Percentiles rank a stretch among this genome's conserved stretches.
phyloP scores from a whole-genome alignment of 768 basidiomycete species.

The Psilocybe azurescens region DNA sequence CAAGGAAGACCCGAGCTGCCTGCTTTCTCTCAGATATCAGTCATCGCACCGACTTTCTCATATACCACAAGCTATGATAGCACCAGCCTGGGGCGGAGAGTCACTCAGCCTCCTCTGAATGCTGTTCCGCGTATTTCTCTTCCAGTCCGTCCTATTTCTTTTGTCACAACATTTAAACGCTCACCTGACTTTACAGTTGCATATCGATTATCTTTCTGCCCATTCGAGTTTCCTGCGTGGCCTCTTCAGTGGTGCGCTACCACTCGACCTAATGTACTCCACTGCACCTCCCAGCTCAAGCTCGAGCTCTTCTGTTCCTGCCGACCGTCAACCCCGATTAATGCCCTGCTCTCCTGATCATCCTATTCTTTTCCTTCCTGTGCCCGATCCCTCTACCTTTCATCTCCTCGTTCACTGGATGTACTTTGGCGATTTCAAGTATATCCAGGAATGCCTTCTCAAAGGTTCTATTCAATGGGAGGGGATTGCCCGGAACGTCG shows the following conservation, averaged over 20 bases:
- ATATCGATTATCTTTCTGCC: constrained; percentile 81
- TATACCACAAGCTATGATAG: constrained; percentile 43
- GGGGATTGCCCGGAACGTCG: constrained; percentile 86
- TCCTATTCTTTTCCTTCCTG: constrained; percentile 73
- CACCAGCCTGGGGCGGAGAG: constrained; percentile 50
- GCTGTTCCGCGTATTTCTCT: constrained; percentile 63
- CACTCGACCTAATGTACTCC: constrained; percentile 59
- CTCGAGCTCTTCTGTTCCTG: constrained; percentile 44
- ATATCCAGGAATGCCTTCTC: constrained; percentile 72
- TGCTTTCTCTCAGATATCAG: constrained; percentile 31
- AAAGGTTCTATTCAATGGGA: constrained; percentile 78
- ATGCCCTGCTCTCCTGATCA: constrained; percentile 70
- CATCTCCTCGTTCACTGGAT: constrained; percentile 79
- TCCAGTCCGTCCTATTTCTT: constrained; percentile 50
- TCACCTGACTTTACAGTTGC: constrained; percentile 55
- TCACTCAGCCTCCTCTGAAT: constrained; percentile 56
- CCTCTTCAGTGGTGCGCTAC: constrained; percentile 71
- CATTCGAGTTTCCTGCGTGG: constrained; percentile 78
- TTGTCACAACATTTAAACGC: background rate
- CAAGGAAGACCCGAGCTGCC: constrained; percentile 39
- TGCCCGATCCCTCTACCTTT: constrained; percentile 77
- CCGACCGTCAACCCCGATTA: constrained; percentile 65
- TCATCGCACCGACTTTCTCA: constrained; percentile 34
- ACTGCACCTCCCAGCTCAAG: constrained; percentile 29
- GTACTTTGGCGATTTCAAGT: constrained; percentile 74